phyloP scores from a whole-genome alignment of 2,329 filamentous ascomycete species.

The Emydomyces testavorans region DNA sequence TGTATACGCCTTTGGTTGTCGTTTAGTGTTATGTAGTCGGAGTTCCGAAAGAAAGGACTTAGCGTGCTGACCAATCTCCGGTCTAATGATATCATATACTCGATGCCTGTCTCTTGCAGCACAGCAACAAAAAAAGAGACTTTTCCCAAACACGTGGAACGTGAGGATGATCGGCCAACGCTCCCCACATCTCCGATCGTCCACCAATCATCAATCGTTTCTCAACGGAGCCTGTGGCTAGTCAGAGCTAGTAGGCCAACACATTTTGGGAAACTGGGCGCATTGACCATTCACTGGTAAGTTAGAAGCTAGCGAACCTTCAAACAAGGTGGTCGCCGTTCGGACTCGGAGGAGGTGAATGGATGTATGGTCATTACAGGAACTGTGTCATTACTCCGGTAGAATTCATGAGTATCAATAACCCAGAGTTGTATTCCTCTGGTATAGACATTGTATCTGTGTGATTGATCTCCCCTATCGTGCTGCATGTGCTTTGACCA shows the following conservation, averaged over 20 bases:
- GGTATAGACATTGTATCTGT: too few relatives aligned
- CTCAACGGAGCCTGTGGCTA: neutral
- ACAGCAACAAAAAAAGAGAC: neutral
- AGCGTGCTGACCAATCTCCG: neutral
- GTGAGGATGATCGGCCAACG: constrained; percentile 11
- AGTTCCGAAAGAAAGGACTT: too few relatives aligned
- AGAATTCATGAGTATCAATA: too few relatives aligned
- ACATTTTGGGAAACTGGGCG: neutral
- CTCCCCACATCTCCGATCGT: neutral
- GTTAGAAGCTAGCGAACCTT: neutral
- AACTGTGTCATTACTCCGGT: neutral
- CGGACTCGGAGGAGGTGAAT: too few relatives aligned
- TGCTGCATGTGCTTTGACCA: neutral
- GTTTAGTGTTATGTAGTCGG: too few relatives aligned
- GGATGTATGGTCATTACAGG: neutral
- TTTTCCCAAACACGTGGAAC: constrained; percentile 9
- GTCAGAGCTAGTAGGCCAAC: neutral
- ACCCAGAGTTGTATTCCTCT: too few relatives aligned
- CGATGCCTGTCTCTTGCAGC: neutral
- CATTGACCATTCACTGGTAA: constrained; percentile 5
- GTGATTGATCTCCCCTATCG: neutral
- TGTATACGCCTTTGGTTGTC: too few relatives aligned
- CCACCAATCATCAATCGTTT: neutral
- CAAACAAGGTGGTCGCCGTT: too few relatives aligned
- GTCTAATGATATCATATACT: constrained; percentile 3